Evolutionary conservation across 1,139 yeast genomes (phyloP), one percentile per base, ranked within the genome.

Genomic region (Blastobotrys proliferans): DNA sequence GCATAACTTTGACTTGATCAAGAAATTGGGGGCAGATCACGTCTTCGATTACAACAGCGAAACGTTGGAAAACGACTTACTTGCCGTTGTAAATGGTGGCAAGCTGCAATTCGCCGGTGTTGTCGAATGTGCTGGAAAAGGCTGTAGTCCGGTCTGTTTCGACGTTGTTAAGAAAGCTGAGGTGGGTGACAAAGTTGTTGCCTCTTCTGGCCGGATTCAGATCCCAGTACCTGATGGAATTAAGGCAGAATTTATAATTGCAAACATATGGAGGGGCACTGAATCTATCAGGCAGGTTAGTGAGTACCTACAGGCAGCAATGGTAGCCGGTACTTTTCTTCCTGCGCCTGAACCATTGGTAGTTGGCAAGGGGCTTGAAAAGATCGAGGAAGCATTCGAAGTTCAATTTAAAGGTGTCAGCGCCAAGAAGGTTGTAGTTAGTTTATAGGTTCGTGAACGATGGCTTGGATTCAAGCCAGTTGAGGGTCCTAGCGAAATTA

Each of bases 11-110:
- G 69, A 63, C 9, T 57, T 57, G 40, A 60, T 79, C 51, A 69
- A 67, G 51, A 45, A 59, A 0, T 51, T 74, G 10, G 92, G 90
- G 49, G 87, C 86, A 18, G 83, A 78, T 52, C 63, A 63, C 16
- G 65, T 71, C 6, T 72, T 79, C 52, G 86, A 83, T 60, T 46
- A 41, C 27, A 26, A 32, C n/a, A 29, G 32, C 32, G 20, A 24
- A 13, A 4, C 24, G 9, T 14, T 36, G 17, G 26, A 22, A 4
- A 18, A 36, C 11, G 32, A 36, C 22, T 6, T 36, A 3, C 13
- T 36, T 11, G 38, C 21, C 16, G 20, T 19, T 19, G 8, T 34
- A 18, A 18, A 14, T 4, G 17, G 17, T 10, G 11, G 19, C 3
- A 18, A 16, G 10, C 26, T 9, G 8, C 6, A 10, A 26, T n/a